Evolutionary conservation across 208 protist species (phyloP).

Genomic region (Crithidia sp.): DNA sequence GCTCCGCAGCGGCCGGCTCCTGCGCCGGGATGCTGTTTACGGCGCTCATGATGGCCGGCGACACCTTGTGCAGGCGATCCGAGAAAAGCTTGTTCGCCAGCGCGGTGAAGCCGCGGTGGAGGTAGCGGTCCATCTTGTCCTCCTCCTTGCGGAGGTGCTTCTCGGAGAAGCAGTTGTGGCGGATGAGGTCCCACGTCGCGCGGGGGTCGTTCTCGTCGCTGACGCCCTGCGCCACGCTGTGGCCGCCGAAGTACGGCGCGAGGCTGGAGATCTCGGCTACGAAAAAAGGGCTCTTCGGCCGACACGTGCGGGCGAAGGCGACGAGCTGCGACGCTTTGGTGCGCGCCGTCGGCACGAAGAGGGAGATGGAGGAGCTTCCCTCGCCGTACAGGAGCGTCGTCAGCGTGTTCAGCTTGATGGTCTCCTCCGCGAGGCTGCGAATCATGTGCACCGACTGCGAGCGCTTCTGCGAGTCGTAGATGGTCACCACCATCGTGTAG

Average conservation of each 20-base stretch:
- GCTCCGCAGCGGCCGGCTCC: constrained; percentile 41
- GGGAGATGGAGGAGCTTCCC: constrained; percentile 86
- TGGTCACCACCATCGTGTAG: constrained; percentile 92
- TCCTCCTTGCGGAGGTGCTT: constrained; percentile 66
- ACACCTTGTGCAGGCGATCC: constrained; percentile 82
- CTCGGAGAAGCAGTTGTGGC: constrained; percentile 75
- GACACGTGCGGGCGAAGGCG: constrained; percentile 87
- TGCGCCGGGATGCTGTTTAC: constrained; percentile 80
- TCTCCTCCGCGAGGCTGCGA: constrained; percentile 86
- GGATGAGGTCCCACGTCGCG: constrained; percentile 72
- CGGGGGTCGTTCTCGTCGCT: constrained; percentile 70
- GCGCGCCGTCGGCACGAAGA: constrained; percentile 85
- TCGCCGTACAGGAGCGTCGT: constrained; percentile 90
- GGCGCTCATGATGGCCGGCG: constrained; percentile 74
- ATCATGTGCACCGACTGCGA: constrained; percentile 88
- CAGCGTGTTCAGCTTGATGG: constrained; percentile 79
- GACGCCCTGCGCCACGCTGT: constrained; percentile 64
- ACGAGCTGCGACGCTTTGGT: constrained; percentile 82
- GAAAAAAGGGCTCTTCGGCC: constrained; percentile 92
- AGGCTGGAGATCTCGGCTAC: constrained; percentile 82
- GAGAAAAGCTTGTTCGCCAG: constrained; percentile 91
- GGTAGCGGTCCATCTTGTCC: constrained; percentile 70
- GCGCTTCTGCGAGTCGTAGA: constrained; percentile 87
- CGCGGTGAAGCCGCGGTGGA: constrained; percentile 81
- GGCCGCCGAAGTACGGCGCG: constrained; percentile 70